A percentile compares a stretch with the other conserved stretches of the same genome.
Evolutionary conservation across 345 rosid genomes (phyloP).

Genomic region (Pugionium dolabratum): DNA sequence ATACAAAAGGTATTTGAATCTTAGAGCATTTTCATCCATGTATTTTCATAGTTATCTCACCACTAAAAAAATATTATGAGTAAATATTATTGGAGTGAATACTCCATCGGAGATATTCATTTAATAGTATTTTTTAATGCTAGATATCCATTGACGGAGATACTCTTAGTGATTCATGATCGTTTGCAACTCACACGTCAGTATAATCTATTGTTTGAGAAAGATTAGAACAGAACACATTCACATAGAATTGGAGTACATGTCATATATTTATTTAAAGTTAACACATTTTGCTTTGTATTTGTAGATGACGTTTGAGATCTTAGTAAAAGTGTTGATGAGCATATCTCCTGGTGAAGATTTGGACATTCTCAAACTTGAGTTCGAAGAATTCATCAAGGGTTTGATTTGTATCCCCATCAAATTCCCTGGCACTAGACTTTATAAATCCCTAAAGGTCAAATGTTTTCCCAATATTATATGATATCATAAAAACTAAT

Average conservation of each 20-base stretch:
- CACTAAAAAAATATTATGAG: too few species aligned
- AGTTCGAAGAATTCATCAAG: slow-evolving; percentile 85
- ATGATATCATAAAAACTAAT: background rate
- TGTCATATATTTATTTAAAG: background rate
- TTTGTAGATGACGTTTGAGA: slow-evolving; percentile 67
- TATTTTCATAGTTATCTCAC: too few species aligned
- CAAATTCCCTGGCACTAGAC: slow-evolving; percentile 85
- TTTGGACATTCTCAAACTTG: slow-evolving; percentile 58
- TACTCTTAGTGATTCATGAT: too few species aligned
- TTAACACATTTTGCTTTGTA: slow-evolving; percentile 1
- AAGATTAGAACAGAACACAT: background rate
- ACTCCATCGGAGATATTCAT: too few species aligned
- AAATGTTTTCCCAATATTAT: background rate
- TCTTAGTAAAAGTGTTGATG: slow-evolving; percentile 72
- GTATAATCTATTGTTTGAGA: too few species aligned
- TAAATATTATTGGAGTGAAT: too few species aligned
- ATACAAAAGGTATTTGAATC: slow-evolving; percentile 52
- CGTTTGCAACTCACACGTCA: background rate
- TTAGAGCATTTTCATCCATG: too few species aligned
- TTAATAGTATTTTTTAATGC: too few species aligned
- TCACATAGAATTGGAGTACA: background rate
- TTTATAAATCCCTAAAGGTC: slow-evolving; percentile 85
- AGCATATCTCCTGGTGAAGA: slow-evolving; percentile 71
- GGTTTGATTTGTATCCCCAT: slow-evolving; percentile 89
- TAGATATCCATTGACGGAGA: too few species aligned